These are phyloP conservation scores for Harringtonia aguacate DNA, from an alignment of 2,329 filamentous ascomycete species.

Conservation along the genomic window DNA sequence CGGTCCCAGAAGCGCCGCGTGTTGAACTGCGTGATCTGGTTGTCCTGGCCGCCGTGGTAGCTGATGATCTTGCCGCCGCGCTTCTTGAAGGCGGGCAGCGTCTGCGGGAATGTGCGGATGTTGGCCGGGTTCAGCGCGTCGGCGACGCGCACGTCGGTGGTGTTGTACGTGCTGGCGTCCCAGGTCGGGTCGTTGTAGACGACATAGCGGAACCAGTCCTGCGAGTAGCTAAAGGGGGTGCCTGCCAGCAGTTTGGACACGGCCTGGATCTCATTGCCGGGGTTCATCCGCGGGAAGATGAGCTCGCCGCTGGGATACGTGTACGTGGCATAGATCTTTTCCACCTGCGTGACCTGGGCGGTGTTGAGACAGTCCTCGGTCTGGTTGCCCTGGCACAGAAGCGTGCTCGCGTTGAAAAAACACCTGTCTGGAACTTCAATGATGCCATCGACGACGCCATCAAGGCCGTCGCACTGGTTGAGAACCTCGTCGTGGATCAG, in stretches of 20 bases:
- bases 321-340: slow-evolving; percentile 3
- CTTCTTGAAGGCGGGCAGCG: slow-evolving; percentile 22
- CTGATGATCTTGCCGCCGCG: slow-evolving; percentile 34
- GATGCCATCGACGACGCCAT: slow-evolving; percentile 6
- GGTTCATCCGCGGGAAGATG: slow-evolving; percentile 39
- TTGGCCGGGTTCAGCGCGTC: slow-evolving; percentile 12
- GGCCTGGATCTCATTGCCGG: slow-evolving; percentile 30
- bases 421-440: slow-evolving; percentile 7
- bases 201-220: slow-evolving; percentile 37
- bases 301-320: slow-evolving; percentile 25
- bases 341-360: slow-evolving; percentile 3
- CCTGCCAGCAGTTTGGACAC: slow-evolving; percentile 26
- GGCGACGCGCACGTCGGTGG: slow-evolving; percentile 22
- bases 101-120: slow-evolving; percentile 20
- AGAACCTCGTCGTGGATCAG: slow-evolving; percentile 7
- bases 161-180: slow-evolving; percentile 25
- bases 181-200: slow-evolving; percentile 33
- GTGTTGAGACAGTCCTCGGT: slow-evolving; percentile 3
- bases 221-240: slow-evolving; percentile 27
- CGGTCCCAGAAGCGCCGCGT: slow-evolving; percentile 37
- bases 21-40: slow-evolving; percentile 31
- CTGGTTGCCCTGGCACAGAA: neutral
- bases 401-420: slow-evolving; percentile 1
- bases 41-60: slow-evolving; percentile 32
- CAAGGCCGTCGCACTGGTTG: slow-evolving; percentile 8